A percentile compares a stretch with the other conserved stretches of the same genome.
Evolutionary conservation across 1,284 basidiomycete genomes (phyloP).

Genomic region (Hymenochaete sp.): DNA sequence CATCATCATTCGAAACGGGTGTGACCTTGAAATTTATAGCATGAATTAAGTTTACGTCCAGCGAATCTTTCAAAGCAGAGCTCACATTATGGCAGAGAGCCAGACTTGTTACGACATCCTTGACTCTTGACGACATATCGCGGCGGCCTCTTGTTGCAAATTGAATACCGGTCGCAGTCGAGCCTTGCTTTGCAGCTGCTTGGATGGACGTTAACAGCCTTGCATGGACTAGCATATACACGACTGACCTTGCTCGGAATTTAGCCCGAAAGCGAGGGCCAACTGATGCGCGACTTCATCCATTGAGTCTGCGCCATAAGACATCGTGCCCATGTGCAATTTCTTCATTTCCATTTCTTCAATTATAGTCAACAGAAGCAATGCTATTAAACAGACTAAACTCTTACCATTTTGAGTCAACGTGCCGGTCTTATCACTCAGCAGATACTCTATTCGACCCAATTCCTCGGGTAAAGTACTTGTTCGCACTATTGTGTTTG

Average conservation of each 20-base stretch:
- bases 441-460: conserved; percentile 90
- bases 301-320: conserved; percentile 95
- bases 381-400: not conserved
- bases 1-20: conserved; percentile 90
- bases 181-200: conserved; percentile 40
- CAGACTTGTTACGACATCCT: conserved; percentile 87
- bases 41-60: too few relatives aligned
- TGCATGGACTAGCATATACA: not conserved
- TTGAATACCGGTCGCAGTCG: conserved; percentile 65
- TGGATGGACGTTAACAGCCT: conserved; percentile 5
- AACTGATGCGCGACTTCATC: conserved; percentile 93
- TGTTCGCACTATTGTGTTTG: conserved; percentile 91
- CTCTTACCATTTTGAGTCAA: conserved; percentile 88
- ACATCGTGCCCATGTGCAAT: conserved; percentile 97
- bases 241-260: conserved; percentile 37
- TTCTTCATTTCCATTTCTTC: conserved; percentile 99
- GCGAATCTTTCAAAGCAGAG: conserved; percentile 12
- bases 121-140: conserved; percentile 93
- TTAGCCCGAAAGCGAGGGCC: conserved; percentile 65
- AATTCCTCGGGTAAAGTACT: conserved; percentile 96
- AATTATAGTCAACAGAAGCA: not conserved
- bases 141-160: conserved; percentile 77
- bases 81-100: conserved; percentile 94
- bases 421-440: conserved; percentile 98
- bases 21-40: conserved; percentile 61